These are phyloP conservation scores for Ilyonectria mors-panacis DNA, from an alignment of 2,329 filamentous ascomycete species.

Conservation along the genomic window DNA sequence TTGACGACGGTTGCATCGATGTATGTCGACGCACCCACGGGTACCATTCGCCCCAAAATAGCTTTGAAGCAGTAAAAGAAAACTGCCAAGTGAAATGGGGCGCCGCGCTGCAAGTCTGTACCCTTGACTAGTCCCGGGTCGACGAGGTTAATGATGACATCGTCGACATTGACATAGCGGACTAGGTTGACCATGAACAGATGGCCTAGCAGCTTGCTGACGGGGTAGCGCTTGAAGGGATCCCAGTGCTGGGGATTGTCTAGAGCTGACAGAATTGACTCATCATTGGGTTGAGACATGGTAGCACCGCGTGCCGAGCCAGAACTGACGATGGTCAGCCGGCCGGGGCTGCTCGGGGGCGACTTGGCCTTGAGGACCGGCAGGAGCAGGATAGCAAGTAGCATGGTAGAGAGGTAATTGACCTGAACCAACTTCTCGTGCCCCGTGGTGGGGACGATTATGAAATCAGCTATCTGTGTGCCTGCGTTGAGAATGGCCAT, in stretches of 20 bases:
- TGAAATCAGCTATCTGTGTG: slow-evolving; percentile 9
- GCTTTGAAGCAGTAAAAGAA: slow-evolving; percentile 20
- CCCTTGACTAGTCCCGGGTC: slow-evolving; percentile 25
- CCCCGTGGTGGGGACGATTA: slow-evolving; percentile 48
- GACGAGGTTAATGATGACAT: slow-evolving; percentile 28
- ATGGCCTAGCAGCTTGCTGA: slow-evolving; percentile 27
- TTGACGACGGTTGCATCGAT: slow-evolving; percentile 23
- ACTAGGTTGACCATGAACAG: slow-evolving; percentile 22
- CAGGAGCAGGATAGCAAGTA: slow-evolving; percentile 49
- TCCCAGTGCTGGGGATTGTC: slow-evolving; percentile 14
- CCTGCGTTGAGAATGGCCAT: slow-evolving; percentile 33
- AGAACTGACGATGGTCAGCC: slow-evolving; percentile 25
- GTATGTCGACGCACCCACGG: slow-evolving; percentile 30
- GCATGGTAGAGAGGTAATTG: slow-evolving; percentile 55
- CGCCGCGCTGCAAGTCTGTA: slow-evolving; percentile 16
- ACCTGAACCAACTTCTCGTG: slow-evolving; percentile 60
- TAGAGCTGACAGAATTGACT: slow-evolving; percentile 7
- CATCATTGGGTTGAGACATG: background rate
- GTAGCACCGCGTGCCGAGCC: slow-evolving; percentile 16
- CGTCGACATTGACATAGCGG: slow-evolving; percentile 8
- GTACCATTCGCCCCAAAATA: slow-evolving; percentile 4
- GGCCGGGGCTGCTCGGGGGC: slow-evolving; percentile 10
- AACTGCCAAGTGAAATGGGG: background rate
- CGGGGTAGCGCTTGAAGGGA: slow-evolving; percentile 16
- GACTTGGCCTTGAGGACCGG: slow-evolving; percentile 25